Percentiles rank a stretch among this genome's conserved stretches.
Evolutionary conservation across 2,329 filamentous ascomycete species (phyloP).

Genomic region (Epichloe amarillans): DNA sequence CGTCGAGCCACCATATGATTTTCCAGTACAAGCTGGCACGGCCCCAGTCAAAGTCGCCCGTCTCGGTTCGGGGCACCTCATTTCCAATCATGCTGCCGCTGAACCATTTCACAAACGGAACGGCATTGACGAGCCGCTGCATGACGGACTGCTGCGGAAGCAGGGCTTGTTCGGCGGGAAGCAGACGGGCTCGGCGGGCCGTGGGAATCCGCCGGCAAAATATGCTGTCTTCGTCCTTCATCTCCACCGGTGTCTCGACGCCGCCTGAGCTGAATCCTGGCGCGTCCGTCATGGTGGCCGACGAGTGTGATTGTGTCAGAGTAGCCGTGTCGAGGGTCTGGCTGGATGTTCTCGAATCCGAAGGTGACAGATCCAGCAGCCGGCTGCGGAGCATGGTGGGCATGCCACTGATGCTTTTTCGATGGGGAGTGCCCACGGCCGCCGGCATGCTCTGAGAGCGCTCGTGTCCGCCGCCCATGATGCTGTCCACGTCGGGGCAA

Average conservation of each 20-base stretch:
- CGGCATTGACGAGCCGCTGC: conserved; percentile 49
- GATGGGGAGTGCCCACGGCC: conserved; percentile 13
- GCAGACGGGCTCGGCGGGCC: conserved; percentile 49
- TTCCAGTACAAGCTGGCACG: conserved; percentile 55
- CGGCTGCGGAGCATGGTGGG: conserved; percentile 24
- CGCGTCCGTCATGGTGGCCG: conserved; percentile 29
- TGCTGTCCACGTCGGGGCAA: conserved; percentile 38
- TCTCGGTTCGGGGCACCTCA: conserved; percentile 58
- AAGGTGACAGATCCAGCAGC: conserved; percentile 27
- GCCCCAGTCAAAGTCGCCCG: conserved; percentile 66
- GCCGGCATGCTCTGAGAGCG: conserved; percentile 25
- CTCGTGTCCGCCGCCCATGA: conserved; percentile 17
- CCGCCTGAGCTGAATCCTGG: conserved; percentile 6
- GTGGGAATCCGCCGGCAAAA: conserved; percentile 53
- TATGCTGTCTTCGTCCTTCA: conserved; percentile 23
- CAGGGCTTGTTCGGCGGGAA: conserved; percentile 57
- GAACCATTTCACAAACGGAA: conserved; percentile 62
- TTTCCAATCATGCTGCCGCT: conserved; percentile 61
- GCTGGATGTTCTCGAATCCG: conserved; percentile 36
- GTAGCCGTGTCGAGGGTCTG: conserved; percentile 46
- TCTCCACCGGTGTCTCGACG: conserved; percentile 16
- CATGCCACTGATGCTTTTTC: conserved; percentile 16
- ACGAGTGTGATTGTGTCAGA: conserved; percentile 28
- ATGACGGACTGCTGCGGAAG: conserved; percentile 53
- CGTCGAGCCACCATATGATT: conserved; percentile 49